Evolutionary conservation across 345 rosid genomes (phyloP), one percentile per base, ranked within the genome.

Genomic region (Populus davidiana): DNA sequence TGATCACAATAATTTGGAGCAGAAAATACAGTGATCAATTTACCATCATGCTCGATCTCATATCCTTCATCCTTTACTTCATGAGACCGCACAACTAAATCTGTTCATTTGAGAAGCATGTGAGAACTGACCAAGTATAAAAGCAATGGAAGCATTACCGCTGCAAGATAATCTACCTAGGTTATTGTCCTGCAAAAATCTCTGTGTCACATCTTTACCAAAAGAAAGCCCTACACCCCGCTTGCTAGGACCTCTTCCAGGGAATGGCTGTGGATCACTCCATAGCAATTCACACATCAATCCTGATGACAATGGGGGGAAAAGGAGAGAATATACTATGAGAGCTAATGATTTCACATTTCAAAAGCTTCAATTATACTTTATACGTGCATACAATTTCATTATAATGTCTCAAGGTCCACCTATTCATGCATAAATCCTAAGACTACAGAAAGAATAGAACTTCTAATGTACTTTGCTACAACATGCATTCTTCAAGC

Each of bases 1-100:
- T 93, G 97, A 79, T 96, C 99, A 86, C 99, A 96, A 79, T 96
- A 96, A 80, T 96, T 96, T 86, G 99, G 99, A 0, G 99, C 99
- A 65, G 99, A 96, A 80, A 96, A 96, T 69, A 96, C 97, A 0
- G 99, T 96, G 66, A 96, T 92, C 67, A 96, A 96, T 84, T 92
- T 96, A 56, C 99, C 99, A 31, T 92, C 97, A 81, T 96, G 99
- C 83, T 96, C 99, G 21, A 96, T 90, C 82, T 96, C 98, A 73
- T 93, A 93, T 21, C 97, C 99, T 88, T 96, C 99, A 25, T 93
- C 98, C 86, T 96, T 96, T 2, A 96, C 97, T 87, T 96, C 99
- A 72, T 96, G 99, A 20, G 99, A 96, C 9, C 99, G 90, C 61
- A 96, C 92, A 59, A 96, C 85, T 79, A 96, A 81, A 63, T 96